Conservation (phyloP, 805 yeast species). For the Barnettozyma populi region DNA sequence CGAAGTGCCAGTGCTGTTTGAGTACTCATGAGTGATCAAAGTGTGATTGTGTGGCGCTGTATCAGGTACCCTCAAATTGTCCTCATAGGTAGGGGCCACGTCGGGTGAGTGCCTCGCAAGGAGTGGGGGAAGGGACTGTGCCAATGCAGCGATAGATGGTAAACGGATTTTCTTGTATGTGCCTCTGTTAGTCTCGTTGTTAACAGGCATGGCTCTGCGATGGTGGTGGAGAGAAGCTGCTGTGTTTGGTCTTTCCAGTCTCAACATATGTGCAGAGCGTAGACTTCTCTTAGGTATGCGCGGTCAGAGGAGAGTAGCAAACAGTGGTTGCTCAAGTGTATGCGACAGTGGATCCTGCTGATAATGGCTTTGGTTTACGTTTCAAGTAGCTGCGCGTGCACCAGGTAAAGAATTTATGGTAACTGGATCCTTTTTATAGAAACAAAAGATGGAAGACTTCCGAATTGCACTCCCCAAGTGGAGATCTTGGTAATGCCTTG, state of each 20-base stretch:
- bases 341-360: not conserved
- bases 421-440: not conserved
- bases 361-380: no score
- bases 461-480: not conserved
- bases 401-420: not conserved
- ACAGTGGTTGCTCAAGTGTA: not conserved
- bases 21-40: not conserved
- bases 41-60: not conserved
- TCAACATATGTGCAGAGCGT: not conserved
- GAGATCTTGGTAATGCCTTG: not conserved
- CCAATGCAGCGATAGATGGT: conserved; percentile 5
- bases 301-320: not conserved
- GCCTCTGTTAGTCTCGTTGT: not conserved
- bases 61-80: not conserved
- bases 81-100: not conserved
- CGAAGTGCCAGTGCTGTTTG: not conserved
- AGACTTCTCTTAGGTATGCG: not conserved
- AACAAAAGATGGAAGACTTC: not conserved
- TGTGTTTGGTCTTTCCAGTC: not conserved
- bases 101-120: not conserved
- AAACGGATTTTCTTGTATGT: conserved; percentile 4
- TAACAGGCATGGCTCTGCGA: not conserved
- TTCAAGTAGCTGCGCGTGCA: not conserved
- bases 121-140: conserved; percentile 3
- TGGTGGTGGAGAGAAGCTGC: not conserved